Conservation (phyloP, 2,329 filamentous ascomycete genomes). For the Piedraia hortae region DNA sequence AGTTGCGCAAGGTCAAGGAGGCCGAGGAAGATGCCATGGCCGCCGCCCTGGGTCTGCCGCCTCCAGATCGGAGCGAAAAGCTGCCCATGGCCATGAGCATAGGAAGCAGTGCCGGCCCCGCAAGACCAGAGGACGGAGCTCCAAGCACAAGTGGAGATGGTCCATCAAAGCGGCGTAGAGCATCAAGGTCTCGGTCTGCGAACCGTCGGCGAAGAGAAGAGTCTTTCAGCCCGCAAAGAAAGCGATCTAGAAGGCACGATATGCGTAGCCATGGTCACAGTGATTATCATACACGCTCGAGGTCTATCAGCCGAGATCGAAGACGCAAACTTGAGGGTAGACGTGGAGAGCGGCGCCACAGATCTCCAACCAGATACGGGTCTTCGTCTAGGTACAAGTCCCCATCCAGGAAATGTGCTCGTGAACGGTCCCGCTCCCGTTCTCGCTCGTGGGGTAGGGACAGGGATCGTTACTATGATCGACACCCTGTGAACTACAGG, state of each 20-base stretch:
- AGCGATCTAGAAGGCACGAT: too few species aligned
- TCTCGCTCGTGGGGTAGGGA: constrained; percentile 7
- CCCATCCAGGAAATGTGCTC: too few species aligned
- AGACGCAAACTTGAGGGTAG: too few species aligned
- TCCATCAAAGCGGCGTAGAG: constrained; percentile 9
- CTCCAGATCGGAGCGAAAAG: constrained; percentile 35
- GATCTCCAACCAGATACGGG: too few species aligned
- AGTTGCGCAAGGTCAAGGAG: constrained; percentile 61
- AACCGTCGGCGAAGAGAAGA: constrained; percentile 7
- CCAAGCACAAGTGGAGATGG: constrained; percentile 18
- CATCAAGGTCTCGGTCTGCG: constrained; percentile 8
- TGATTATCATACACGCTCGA: too few species aligned
- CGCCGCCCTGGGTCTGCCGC: constrained; percentile 51
- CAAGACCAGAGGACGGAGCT: constrained; percentile 24
- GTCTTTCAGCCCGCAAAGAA: constrained; percentile 5
- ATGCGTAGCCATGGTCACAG: too few species aligned
- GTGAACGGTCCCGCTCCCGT: too few species aligned
- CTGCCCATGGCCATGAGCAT: constrained; percentile 20
- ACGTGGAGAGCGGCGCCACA: too few species aligned
- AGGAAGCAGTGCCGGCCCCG: constrained; percentile 18
- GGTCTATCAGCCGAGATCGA: too few species aligned
- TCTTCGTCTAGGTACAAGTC: too few species aligned
- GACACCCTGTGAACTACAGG: too few species aligned
- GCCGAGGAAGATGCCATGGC: constrained; percentile 82
- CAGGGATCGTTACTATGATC: too few species aligned